A percentile compares a stretch with the other conserved stretches of the same genome.
Conservation (phyloP, 805 yeast species). For the Starmerella floris region DNA sequence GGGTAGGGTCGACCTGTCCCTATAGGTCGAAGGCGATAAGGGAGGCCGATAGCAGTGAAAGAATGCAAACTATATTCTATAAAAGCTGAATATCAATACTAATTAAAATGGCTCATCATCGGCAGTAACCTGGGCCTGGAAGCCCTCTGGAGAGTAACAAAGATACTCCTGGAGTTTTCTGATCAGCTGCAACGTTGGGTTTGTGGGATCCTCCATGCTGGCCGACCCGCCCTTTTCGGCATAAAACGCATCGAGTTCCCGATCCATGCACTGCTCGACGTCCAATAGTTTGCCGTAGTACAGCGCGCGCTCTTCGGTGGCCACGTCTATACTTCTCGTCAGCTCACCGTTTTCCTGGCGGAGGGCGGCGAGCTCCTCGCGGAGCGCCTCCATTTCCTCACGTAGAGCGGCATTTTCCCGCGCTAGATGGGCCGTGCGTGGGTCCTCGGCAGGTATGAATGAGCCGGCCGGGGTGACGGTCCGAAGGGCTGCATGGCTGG, state of each 20-base stretch:
- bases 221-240: conserved; percentile 29
- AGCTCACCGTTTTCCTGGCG: not conserved
- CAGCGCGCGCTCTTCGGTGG: conserved; percentile 65
- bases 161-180: conserved; percentile 60
- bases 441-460: not conserved
- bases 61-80: too few species aligned
- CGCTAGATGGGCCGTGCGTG: not conserved
- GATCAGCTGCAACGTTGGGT: conserved; percentile 29
- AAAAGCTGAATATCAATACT: too few species aligned
- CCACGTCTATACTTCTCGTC: conserved; percentile 32
- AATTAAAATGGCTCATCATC: conserved; percentile 20
- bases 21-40: too few species aligned
- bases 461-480: not conserved
- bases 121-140: conserved; percentile 38
- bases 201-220: conserved; percentile 18
- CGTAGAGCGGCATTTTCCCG: not conserved
- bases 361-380: not conserved
- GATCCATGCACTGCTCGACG: conserved; percentile 67
- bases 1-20: too few species aligned
- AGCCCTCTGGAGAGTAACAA: conserved; percentile 75
- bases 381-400: not conserved
- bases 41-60: too few species aligned
- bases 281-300: conserved; percentile 82
- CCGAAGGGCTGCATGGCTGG: not conserved
- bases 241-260: conserved; percentile 40